Evolutionary conservation across 2,329 filamentous ascomycete species (phyloP), one percentile per base, ranked within the genome.

Genomic region (Monilinia fructigena): DNA sequence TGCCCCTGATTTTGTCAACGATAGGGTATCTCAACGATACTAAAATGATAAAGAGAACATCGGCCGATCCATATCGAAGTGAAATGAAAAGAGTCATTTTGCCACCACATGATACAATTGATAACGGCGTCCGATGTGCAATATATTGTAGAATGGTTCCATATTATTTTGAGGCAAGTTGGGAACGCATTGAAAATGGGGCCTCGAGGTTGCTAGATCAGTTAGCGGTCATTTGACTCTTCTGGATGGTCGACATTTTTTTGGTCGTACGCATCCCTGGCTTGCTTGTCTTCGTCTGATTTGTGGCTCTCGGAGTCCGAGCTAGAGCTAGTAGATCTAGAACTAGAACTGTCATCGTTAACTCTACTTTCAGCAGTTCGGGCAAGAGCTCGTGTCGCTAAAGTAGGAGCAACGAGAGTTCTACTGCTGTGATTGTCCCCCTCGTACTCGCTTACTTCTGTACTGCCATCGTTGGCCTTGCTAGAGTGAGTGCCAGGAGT

Each of bases 371-470:
- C 70, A 45, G 63, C 54, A 28, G 66, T 64, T 31, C 68, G 68
- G 7, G 59, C 42, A n/a, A 70, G 64, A 53, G 66, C 69, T 63
- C 67, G 67, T 23, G 67, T 67, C n/a, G 68, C 67, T 54, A 70
- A 53, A 67, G 48, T 70, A 35, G 70, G 55, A 40, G 40, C 59
- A 23, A 64, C 66, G 12, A 70, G 61, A 18, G 66, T 71, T 23
- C 55, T 67, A 26, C 59, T 66, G 26, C 68, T 72, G 47, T 68
- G 68, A 50, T 66, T 70, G 26, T 74, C 73, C 53, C 60, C 67
- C 55, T 75, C 74, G 54, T 71, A 74, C 16, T 75, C 74, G 61
- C 72, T 75, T 14, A 69, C 69, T 60, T 75, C 72, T 48, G 72
- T 71, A 62, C 71, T 74, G 28, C 67, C 69, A 52, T 72, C 72